A percentile compares a stretch with the other conserved stretches of the same genome.
phyloP scores from a whole-genome alignment of 768 basidiomycete genomes.

The Trametes elegans region DNA sequence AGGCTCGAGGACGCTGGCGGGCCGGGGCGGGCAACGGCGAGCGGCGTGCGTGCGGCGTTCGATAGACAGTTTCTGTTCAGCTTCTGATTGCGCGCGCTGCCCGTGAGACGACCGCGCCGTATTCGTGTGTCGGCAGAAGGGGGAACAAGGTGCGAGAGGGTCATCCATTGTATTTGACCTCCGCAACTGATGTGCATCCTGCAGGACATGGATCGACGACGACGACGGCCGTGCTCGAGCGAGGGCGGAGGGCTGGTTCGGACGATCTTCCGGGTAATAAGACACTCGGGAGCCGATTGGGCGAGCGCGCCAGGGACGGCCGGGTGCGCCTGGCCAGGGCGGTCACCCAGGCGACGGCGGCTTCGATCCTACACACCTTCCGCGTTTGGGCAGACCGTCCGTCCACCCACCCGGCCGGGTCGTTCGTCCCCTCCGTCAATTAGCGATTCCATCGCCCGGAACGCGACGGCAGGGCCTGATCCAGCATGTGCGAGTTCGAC shows the following conservation, averaged over 20 bases:
- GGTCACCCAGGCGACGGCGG: conserved; percentile 8
- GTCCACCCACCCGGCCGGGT: not conserved
- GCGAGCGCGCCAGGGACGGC: conserved; percentile 14
- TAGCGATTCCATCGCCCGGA: conserved; percentile 1
- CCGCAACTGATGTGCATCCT: too few species aligned
- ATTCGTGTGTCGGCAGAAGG: not conserved
- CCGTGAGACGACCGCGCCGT: not conserved
- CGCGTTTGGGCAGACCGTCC: conserved; percentile 2
- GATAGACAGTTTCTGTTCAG: not conserved
- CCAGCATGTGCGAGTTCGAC: too few species aligned
- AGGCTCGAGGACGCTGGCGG: not conserved
- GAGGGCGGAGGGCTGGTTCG: too few species aligned
- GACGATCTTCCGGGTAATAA: conserved; percentile 4
- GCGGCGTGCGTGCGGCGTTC: conserved; percentile 1
- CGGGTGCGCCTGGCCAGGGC: not conserved
- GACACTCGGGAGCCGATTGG: not conserved
- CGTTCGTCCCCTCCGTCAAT: not conserved
- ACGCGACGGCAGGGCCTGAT: conserved; percentile 3
- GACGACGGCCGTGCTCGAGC: too few species aligned
- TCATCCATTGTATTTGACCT: too few species aligned
- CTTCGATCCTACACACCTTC: conserved; percentile 17
- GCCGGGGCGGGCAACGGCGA: not conserved
- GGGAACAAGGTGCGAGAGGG: not conserved
- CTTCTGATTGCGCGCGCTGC: not conserved
- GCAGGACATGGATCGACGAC: too few species aligned